Evolutionary conservation across 1,284 basidiomycete genomes (phyloP).

Genomic region (Microbotryomycetes sp.): DNA sequence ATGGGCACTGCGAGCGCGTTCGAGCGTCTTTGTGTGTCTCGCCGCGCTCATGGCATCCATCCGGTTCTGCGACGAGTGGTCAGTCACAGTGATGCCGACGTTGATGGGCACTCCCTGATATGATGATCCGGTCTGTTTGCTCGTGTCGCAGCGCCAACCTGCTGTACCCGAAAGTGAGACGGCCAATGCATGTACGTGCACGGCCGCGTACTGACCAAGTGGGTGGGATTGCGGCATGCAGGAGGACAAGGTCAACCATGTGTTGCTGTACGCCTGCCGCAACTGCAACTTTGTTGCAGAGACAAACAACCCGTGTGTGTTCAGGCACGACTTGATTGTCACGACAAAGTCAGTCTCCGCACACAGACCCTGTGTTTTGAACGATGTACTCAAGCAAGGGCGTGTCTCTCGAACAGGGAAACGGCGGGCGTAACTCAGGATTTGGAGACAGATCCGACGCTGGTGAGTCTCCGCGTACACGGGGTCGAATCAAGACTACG

Average conservation of each 20-base stretch:
- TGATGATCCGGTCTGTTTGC: too few relatives aligned
- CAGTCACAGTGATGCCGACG: too few relatives aligned
- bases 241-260: conserved; percentile 74
- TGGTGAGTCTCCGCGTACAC: conserved; percentile 54
- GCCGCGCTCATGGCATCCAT: conserved; percentile 23
- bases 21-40: too few relatives aligned
- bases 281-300: conserved; percentile 86
- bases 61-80: conserved; percentile 24
- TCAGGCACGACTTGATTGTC: conserved; percentile 86
- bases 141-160: conserved; percentile 64
- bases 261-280: conserved; percentile 86
- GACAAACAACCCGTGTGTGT: conserved; percentile 80
- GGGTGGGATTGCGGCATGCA: conserved; percentile 42
- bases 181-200: too few relatives aligned
- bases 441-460: conserved; percentile 80
- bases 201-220: neutral
- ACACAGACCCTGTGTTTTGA: neutral
- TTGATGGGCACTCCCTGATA: too few relatives aligned
- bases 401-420: conserved; percentile 52
- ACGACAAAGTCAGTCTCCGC: conserved; percentile 69
- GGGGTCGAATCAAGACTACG: too few relatives aligned
- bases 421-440: conserved; percentile 87
- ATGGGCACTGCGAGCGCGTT: too few relatives aligned
- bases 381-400: neutral
- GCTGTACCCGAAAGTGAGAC: conserved; percentile 64